Conservation (phyloP, 148 eudicot species). For the Camellia lanceoleosa region DNA sequence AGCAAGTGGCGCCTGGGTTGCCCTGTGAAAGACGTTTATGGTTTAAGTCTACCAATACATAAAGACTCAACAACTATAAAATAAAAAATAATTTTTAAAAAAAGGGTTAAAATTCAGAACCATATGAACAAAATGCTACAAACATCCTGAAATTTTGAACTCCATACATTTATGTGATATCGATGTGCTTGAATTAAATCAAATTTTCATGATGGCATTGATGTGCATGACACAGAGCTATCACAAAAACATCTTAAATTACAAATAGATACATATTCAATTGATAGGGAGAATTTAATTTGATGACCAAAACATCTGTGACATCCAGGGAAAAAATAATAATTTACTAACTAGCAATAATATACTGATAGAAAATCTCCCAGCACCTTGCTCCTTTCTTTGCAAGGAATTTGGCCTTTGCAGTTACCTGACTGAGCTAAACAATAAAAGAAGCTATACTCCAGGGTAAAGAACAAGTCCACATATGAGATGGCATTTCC, state of each 20-base stretch:
- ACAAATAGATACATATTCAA: background rate
- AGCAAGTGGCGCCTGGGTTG: slow-evolving; percentile 96
- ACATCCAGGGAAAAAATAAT: no score
- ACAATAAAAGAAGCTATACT: background rate
- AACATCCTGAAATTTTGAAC: no score
- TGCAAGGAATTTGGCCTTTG: background rate
- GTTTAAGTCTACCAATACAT: background rate
- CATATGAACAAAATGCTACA: background rate
- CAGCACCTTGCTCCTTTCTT: background rate
- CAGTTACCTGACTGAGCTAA: background rate
- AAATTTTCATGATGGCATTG: no score
- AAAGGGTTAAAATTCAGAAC: background rate
- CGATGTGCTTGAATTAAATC: no score
- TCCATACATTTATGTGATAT: no score
- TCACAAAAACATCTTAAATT: no score
- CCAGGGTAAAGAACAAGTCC: background rate
- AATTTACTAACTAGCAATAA: no score
- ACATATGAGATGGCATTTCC: background rate
- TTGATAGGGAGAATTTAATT: background rate
- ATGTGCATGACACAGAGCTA: no score
- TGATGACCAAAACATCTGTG: background rate
- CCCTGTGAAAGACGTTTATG: slow-evolving; percentile 43
- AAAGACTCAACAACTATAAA: background rate
- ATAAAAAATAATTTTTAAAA: background rate
- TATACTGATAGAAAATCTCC: no score